Percentiles rank a stretch among this genome's conserved stretches.
These are phyloP conservation scores for Kwoniella pini DNA, from an alignment of 768 basidiomycete species.

Conservation along the genomic window DNA sequence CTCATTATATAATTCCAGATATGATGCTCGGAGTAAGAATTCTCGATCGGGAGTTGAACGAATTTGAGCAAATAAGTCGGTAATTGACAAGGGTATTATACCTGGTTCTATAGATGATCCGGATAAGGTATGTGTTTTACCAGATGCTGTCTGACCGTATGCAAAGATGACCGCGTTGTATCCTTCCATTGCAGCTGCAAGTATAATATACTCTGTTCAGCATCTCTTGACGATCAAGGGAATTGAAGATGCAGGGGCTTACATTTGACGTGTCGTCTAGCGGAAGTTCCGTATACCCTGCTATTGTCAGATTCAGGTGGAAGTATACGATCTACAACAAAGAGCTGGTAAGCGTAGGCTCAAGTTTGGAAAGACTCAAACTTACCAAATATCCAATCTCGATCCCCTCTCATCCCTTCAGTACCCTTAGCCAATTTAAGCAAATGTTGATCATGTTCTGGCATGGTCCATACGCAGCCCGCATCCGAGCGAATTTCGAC, in stretches of 20 bases:
- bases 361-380: not conserved
- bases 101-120: constrained; percentile 73
- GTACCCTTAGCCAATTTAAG: constrained; percentile 43
- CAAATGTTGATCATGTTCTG: constrained; percentile 33
- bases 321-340: constrained; percentile 48
- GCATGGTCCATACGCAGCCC: constrained; percentile 42
- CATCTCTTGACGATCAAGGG: not conserved
- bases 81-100: constrained; percentile 85
- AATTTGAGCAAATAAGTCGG: constrained; percentile 68
- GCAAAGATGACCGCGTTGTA: constrained; percentile 96
- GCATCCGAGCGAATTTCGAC: constrained; percentile 33
- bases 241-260: constrained; percentile 6
- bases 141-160: constrained; percentile 73
- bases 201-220: constrained; percentile 14
- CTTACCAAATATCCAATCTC: constrained; percentile 53
- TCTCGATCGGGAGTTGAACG: constrained; percentile 69
- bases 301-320: constrained; percentile 43
- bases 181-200: constrained; percentile 84
- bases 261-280: constrained; percentile 46
- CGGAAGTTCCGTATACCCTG: constrained; percentile 44
- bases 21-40: constrained; percentile 92
- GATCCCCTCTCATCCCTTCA: constrained; percentile 39
- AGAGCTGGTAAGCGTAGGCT: constrained; percentile 27
- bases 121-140: constrained; percentile 71
- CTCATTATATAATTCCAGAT: constrained; percentile 93